phyloP scores from a whole-genome alignment of 1,284 basidiomycete species.

The Mycosarcoma mackinlayi region DNA sequence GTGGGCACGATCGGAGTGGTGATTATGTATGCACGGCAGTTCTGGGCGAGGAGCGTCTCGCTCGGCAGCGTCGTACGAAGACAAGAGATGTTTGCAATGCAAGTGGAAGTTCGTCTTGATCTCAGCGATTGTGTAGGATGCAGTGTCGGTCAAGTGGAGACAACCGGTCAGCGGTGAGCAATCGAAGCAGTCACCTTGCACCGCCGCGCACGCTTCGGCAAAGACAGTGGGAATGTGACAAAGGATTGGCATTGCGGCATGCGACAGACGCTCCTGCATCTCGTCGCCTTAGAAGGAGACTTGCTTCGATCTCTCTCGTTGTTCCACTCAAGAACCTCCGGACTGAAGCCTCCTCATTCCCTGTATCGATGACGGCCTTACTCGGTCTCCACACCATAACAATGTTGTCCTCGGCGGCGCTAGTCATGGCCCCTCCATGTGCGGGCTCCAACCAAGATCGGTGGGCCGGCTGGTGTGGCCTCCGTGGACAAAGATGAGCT shows the following conservation, averaged over 20 bases:
- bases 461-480: conserved; percentile 66
- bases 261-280: no score
- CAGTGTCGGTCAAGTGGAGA: neutral
- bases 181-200: no score
- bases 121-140: no score
- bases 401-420: conserved; percentile 66
- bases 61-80: no score
- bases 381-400: conserved; percentile 62
- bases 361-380: conserved; percentile 46
- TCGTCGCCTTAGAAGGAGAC: no score
- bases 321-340: conserved; percentile 35
- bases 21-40: conserved; percentile 58
- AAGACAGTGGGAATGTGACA: no score
- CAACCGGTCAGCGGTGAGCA: no score
- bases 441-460: conserved; percentile 65
- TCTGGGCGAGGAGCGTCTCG: conserved; percentile 6
- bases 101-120: no score
- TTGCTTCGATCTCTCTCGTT: no score
- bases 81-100: neutral
- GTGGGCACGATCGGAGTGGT: conserved; percentile 64
- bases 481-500: conserved; percentile 66
- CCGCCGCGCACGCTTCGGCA: no score
- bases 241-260: no score
- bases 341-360: conserved; percentile 30
- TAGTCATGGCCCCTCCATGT: conserved; percentile 62